Evolutionary conservation across 108 stramenopile genomes (phyloP).

Genomic region (Cyclotella kingstonii): DNA sequence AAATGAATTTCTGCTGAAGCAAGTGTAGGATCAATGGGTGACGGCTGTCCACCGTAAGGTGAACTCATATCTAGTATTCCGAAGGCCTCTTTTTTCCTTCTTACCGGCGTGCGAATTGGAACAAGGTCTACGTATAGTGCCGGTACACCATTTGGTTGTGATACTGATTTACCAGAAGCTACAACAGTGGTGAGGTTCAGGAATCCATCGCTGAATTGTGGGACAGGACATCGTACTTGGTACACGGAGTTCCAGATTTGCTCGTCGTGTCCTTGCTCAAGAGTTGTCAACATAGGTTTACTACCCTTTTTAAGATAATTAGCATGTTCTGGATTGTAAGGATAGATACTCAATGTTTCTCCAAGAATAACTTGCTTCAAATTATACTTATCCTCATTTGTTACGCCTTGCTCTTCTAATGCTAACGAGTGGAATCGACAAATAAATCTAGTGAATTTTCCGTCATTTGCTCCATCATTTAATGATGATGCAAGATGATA

Average conservation of each 20-base stretch:
- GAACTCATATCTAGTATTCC: constrained; percentile 7
- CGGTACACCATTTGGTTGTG: constrained; percentile 16
- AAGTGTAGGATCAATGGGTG: constrained; percentile 25
- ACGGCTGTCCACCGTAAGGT: background rate
- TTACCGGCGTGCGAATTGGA: constrained; percentile 61
- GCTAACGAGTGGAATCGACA: constrained; percentile 39
- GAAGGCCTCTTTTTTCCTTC: constrained; percentile 35
- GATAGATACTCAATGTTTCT: constrained; percentile 37
- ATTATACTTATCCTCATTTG: background rate
- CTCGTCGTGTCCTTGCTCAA: constrained; percentile 26
- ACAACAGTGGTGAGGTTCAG: constrained; percentile 1
- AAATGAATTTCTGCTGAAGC: constrained; percentile 31
- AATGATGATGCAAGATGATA: constrained; percentile 36
- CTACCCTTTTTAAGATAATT: constrained; percentile 36
- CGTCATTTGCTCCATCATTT: constrained; percentile 44
- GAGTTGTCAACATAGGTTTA: constrained; percentile 29
- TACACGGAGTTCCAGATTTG: constrained; percentile 44
- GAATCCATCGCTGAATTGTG: background rate
- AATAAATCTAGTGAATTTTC: constrained; percentile 32
- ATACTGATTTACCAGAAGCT: constrained; percentile 30
- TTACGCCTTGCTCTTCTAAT: background rate
- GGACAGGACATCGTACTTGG: constrained; percentile 34
- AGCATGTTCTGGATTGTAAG: constrained; percentile 38
- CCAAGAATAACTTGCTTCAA: constrained; percentile 34
- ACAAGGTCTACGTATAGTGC: constrained; percentile 55